phyloP scores from a whole-genome alignment of 192 early-diverging fungal genomes.

The Podila clonocystis region DNA sequence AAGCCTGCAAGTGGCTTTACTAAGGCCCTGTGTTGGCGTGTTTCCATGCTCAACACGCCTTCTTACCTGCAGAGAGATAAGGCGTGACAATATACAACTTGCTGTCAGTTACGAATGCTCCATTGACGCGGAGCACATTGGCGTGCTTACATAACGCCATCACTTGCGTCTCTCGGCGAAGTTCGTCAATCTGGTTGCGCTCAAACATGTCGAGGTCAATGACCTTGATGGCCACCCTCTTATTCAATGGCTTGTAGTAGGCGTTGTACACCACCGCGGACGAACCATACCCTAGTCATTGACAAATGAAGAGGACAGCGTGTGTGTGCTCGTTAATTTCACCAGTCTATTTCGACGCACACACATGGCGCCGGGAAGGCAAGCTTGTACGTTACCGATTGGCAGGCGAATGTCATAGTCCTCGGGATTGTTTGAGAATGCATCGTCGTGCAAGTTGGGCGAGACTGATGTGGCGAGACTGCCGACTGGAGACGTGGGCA shows the following conservation, averaged over 20 bases:
- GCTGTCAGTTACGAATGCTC: constrained; percentile 83
- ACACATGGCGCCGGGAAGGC: neutral
- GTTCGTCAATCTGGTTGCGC: constrained; percentile 91
- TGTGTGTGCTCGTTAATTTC: no score
- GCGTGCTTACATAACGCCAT: constrained; percentile 89
- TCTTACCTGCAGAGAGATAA: constrained; percentile 72
- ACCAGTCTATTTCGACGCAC: no score
- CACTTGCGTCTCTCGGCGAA: constrained; percentile 84
- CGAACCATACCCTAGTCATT: constrained; percentile 78
- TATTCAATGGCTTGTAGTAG: constrained; percentile 75
- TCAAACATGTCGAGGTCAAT: constrained; percentile 94
- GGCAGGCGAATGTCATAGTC: constrained; percentile 46
- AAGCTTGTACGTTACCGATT: constrained; percentile 21
- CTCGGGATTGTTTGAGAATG: constrained; percentile 47
- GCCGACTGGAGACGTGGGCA: constrained; percentile 22
- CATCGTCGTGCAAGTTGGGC: constrained; percentile 15
- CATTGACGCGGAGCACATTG: constrained; percentile 85
- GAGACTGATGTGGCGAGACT: constrained; percentile 9
- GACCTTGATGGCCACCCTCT: constrained; percentile 81
- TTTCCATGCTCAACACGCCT: no score
- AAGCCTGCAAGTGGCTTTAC: no score
- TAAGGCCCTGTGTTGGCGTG: no score
- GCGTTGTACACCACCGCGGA: constrained; percentile 89
- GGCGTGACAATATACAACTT: constrained; percentile 90
- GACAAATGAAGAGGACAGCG: neutral